phyloP scores from a whole-genome alignment of 2,329 filamentous ascomycete genomes.

The Cercospora zeina region DNA sequence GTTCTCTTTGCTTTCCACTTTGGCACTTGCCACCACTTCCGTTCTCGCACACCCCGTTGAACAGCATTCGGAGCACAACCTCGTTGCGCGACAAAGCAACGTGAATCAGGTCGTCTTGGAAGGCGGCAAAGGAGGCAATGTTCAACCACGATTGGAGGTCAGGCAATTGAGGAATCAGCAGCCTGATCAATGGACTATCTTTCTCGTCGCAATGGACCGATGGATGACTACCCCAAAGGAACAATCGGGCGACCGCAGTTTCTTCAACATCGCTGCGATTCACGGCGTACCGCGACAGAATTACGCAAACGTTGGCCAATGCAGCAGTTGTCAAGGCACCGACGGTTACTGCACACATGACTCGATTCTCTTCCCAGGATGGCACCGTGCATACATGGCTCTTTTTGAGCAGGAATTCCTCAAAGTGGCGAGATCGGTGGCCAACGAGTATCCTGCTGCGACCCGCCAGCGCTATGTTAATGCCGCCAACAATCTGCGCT shows the following conservation, averaged over 20 bases:
- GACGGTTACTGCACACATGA: slow-evolving; percentile 36
- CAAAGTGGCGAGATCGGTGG: slow-evolving; percentile 27
- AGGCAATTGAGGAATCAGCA: slow-evolving; percentile 30
- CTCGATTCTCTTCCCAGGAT: slow-evolving; percentile 34
- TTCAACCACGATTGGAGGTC: slow-evolving; percentile 31
- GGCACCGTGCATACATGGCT: slow-evolving; percentile 36
- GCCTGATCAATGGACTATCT: slow-evolving; percentile 34
- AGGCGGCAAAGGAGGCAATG: not conserved
- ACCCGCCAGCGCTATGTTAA: slow-evolving; percentile 21
- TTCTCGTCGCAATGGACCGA: slow-evolving; percentile 31
- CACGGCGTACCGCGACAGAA: slow-evolving; percentile 34
- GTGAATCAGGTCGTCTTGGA: too few species aligned
- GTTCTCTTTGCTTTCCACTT: slow-evolving; percentile 23
- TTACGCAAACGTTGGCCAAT: slow-evolving; percentile 31
- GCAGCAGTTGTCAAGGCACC: slow-evolving; percentile 24
- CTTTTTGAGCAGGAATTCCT: slow-evolving; percentile 35
- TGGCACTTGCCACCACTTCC: slow-evolving; percentile 28
- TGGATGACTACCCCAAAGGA: slow-evolving; percentile 23
- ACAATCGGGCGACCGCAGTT: slow-evolving; percentile 19
- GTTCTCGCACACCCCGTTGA: slow-evolving; percentile 23
- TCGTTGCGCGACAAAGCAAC: too few species aligned
- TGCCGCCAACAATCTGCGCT: slow-evolving; percentile 30
- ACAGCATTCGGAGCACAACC: slow-evolving; percentile 9
- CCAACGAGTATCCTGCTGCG: slow-evolving; percentile 24
- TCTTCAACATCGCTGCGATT: slow-evolving; percentile 32